A percentile compares a stretch with the other conserved stretches of the same genome.
phyloP scores from a whole-genome alignment of 495 filamentous ascomycete genomes.

The Lasiosphaeria hispida region DNA sequence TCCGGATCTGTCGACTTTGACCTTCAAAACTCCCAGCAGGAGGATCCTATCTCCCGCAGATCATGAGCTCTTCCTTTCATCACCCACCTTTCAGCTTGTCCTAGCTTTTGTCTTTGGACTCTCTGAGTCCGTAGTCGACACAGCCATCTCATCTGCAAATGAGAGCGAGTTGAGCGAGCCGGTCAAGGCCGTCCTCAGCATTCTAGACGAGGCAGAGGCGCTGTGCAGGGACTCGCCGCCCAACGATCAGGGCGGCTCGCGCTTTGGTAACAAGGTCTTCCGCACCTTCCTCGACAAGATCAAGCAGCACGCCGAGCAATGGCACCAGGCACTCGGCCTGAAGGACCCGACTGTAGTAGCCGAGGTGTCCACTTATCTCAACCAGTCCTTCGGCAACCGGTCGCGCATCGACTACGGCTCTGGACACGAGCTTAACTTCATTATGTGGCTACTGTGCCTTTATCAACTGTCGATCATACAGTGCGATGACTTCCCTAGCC shows the following conservation, averaged over 20 bases:
- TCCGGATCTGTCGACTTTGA: slow-evolving; percentile 59
- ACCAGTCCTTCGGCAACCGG: slow-evolving; percentile 79
- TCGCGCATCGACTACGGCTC: slow-evolving; percentile 95
- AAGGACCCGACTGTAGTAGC: slow-evolving; percentile 53
- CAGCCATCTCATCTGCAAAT: slow-evolving; percentile 64
- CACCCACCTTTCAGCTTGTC: slow-evolving; percentile 73
- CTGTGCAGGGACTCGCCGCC: slow-evolving; percentile 68
- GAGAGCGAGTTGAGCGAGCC: slow-evolving; percentile 52
- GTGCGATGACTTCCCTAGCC: slow-evolving; percentile 60
- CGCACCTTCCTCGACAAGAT: slow-evolving; percentile 76
- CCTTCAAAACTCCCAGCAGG: slow-evolving; percentile 64
- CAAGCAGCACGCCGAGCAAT: slow-evolving; percentile 48
- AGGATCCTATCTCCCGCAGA: slow-evolving; percentile 79
- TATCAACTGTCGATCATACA: slow-evolving; percentile 71
- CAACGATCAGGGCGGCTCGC: slow-evolving; percentile 77
- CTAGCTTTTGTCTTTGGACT: slow-evolving; percentile 82
- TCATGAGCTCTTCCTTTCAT: slow-evolving; percentile 76
- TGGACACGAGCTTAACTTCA: slow-evolving; percentile 94
- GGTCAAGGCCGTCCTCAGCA: slow-evolving; percentile 62
- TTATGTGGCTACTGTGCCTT: slow-evolving; percentile 89
- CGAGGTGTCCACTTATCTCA: slow-evolving; percentile 77
- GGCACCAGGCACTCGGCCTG: slow-evolving; percentile 59
- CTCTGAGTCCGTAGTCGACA: slow-evolving; percentile 76
- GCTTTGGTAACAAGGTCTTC: slow-evolving; percentile 94
- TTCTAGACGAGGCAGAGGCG: slow-evolving; percentile 65